A percentile compares a stretch with the other conserved stretches of the same genome.
These are phyloP conservation scores for Paracoccidioides lutzii DNA, from an alignment of 2,329 filamentous ascomycete genomes.

Conservation along the genomic window DNA sequence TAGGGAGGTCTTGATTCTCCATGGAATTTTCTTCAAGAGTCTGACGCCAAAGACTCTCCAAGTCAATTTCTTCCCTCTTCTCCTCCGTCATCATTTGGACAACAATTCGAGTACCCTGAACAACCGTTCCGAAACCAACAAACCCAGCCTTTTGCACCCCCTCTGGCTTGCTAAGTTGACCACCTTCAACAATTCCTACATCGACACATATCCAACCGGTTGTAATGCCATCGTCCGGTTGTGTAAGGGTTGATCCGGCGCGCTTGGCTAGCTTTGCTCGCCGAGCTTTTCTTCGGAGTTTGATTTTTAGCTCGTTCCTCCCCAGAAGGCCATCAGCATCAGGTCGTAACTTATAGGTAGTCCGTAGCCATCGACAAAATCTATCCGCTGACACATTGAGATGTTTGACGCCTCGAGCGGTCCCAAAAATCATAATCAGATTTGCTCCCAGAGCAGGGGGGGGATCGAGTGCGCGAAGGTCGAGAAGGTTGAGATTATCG, in stretches of 20 bases:
- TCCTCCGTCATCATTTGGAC: slow-evolving; percentile 61
- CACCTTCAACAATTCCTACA: slow-evolving; percentile 55
- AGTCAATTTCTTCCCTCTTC: slow-evolving; percentile 52
- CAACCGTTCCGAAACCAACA: slow-evolving; percentile 60
- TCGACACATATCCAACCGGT: slow-evolving; percentile 97
- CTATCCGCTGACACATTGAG: slow-evolving; percentile 81
- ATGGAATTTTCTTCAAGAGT: slow-evolving; percentile 30
- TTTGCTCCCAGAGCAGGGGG: slow-evolving; percentile 78
- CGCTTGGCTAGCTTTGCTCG: slow-evolving; percentile 69
- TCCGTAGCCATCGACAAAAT: slow-evolving; percentile 74
- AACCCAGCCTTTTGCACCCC: slow-evolving; percentile 27
- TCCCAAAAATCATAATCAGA: slow-evolving; percentile 84
- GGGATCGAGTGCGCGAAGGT: slow-evolving; percentile 72
- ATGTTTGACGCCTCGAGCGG: slow-evolving; percentile 83
- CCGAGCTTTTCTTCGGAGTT: slow-evolving; percentile 65
- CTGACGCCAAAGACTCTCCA: slow-evolving; percentile 51
- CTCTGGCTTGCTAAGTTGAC: slow-evolving; percentile 19
- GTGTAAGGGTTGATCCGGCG: slow-evolving; percentile 42
- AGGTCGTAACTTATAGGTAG: slow-evolving; percentile 57
- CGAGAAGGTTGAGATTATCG: slow-evolving; percentile 66
- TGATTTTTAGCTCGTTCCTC: slow-evolving; percentile 80
- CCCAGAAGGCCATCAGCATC: slow-evolving; percentile 80
- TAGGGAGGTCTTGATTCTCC: slow-evolving; percentile 17
- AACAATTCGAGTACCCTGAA: slow-evolving; percentile 48
- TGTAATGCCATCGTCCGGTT: slow-evolving; percentile 71